Conservation (phyloP, 2,329 filamentous ascomycete genomes). For the Amauroascus niger region DNA sequence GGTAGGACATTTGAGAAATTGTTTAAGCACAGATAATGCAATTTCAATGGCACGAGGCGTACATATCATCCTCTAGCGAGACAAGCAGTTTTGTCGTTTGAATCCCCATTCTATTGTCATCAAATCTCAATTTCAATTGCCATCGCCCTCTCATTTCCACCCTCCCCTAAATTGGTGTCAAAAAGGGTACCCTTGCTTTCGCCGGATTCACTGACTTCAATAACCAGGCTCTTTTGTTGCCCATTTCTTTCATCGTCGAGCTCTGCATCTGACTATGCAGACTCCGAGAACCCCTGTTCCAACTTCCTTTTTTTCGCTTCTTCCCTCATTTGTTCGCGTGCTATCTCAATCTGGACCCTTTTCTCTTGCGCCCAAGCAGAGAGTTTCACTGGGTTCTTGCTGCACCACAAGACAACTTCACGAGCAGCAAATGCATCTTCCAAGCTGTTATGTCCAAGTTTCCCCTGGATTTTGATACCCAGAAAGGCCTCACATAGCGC, state of each 20-base stretch:
- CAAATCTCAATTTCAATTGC: background rate
- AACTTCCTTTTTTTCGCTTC: background rate
- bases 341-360: background rate
- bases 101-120: background rate
- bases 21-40: background rate
- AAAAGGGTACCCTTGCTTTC: background rate
- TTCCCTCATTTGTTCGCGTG: background rate
- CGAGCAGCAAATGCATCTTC: slow-evolving; percentile 42
- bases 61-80: too few relatives aligned
- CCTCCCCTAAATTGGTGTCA: background rate
- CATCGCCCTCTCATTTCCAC: background rate
- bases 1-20: background rate
- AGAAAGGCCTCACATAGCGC: slow-evolving; percentile 30
- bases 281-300: background rate
- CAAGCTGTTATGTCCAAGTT: slow-evolving; percentile 39
- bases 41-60: background rate
- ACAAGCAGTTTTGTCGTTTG: too few relatives aligned
- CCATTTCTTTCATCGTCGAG: background rate
- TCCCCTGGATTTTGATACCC: slow-evolving; percentile 29
- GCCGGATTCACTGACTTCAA: background rate
- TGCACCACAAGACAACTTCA: slow-evolving; percentile 13
- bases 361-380: slow-evolving; percentile 2
- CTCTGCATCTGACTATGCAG: background rate
- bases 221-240: background rate
- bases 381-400: slow-evolving; percentile 1